Base-by-base conservation (phyloP, 371 early-diverging fungal genomes). In the Syncephalis plumigaleata region DNA sequence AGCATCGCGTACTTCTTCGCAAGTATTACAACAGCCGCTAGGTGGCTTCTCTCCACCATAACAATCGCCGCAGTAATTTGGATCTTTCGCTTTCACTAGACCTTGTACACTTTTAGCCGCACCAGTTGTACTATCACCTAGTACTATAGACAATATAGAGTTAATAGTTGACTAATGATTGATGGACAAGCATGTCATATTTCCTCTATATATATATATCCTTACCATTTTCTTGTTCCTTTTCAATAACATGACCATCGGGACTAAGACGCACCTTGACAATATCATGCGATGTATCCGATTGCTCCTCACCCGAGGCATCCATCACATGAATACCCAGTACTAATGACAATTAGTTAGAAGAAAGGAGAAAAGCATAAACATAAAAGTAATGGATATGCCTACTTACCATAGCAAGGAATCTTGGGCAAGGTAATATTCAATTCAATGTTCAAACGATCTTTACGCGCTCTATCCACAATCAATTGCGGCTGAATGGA, bases 1-100 rank as follows among this genome's bases (percentile, higher is more conserved):
- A 0, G 94, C 91, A 52, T 78, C 71, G 26, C 80, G 73, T 16
- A 97, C 90, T 13, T 86, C 90, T 27, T 86, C 86, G 60, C 98
- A 97, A 0, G 89, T 85, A 57, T 92, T 87, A 64, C 98, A 95
- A 68, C 98, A 97, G 21, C 83, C 82, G 48, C 66, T 69, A n/a
- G 55, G 67, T 0, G 85, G 70, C 16, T 49, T 50, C 2, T 46
- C 47, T 1, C 80, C 92, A 36, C 90, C 90, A 55, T 87, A 95
- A 61, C 97, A 94, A 49, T 70, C 68, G 3, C 98, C 93, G 60
- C 96, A 94, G 56, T 84, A 75, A 26, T 38, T 22, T 23, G 46
- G 36, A 27, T 47, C 48, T 36, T 21, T 46, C 13, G 36, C 26
- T 20, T 44, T 27, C 25, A 31, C 31, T 31, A 31, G 11, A n/a